phyloP scores from a whole-genome alignment of 2,329 filamentous ascomycete genomes.

The Sporothrix pallida region DNA sequence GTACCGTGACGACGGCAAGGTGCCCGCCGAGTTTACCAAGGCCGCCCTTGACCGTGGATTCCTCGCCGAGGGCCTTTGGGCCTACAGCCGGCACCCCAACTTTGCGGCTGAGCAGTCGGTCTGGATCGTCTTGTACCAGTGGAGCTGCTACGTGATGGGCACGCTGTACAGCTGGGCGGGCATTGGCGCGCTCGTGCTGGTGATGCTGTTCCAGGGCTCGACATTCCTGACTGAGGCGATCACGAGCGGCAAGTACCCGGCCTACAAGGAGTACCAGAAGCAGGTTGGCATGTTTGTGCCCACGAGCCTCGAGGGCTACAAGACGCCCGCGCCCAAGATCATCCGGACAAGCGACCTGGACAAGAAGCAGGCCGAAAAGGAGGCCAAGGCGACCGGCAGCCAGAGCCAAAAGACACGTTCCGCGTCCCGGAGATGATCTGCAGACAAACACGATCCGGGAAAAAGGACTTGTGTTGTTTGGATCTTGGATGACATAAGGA shows the following conservation, averaged over 20 bases:
- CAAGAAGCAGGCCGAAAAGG: conserved; percentile 52
- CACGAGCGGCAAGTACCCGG: conserved; percentile 80
- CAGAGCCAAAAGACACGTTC: conserved; percentile 32
- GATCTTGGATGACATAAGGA: no score
- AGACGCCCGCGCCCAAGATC: conserved; percentile 52
- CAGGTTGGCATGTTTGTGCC: conserved; percentile 86
- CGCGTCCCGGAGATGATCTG: conserved; percentile 14
- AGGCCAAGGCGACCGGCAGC: conserved; percentile 37
- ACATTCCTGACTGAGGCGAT: conserved; percentile 87
- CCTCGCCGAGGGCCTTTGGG: conserved; percentile 81
- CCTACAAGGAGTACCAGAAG: conserved; percentile 84
- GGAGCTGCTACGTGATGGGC: conserved; percentile 77
- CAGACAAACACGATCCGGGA: neutral
- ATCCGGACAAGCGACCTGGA: conserved; percentile 59
- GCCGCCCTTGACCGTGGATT: conserved; percentile 90
- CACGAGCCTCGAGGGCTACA: conserved; percentile 53
- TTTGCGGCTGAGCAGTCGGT: conserved; percentile 90
- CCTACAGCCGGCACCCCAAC: conserved; percentile 89
- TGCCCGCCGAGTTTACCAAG: conserved; percentile 68
- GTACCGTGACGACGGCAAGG: conserved; percentile 75
- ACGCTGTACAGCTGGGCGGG: conserved; percentile 79
- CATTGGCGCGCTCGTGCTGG: conserved; percentile 69
- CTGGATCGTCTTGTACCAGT: conserved; percentile 88
- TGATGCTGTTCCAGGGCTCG: conserved; percentile 86
- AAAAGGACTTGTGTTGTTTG: no score